A percentile compares a stretch with the other conserved stretches of the same genome.
Conservation (phyloP, 2,329 filamentous ascomycete species). For the Sordariomycetes sp. region DNA sequence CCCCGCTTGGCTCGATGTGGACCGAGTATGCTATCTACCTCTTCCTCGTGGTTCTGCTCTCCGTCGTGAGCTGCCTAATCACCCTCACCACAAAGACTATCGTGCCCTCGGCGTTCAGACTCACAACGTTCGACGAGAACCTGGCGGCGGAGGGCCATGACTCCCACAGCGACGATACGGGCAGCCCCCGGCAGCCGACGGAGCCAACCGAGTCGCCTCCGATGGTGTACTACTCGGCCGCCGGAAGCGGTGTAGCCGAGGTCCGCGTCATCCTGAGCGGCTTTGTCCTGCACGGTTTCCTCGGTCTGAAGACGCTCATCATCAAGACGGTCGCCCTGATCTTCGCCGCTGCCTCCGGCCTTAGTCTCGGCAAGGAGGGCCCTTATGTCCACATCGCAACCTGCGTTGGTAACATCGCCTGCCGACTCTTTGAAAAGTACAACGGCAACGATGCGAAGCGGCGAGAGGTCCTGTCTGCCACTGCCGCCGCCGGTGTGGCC, state of each 20-base stretch:
- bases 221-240: slow-evolving; percentile 92
- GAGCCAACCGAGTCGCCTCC: slow-evolving; percentile 34
- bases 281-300: slow-evolving; percentile 90
- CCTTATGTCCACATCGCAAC: slow-evolving; percentile 97
- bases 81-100: slow-evolving; percentile 88
- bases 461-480: slow-evolving; percentile 84
- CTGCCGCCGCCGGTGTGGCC: slow-evolving; percentile 80
- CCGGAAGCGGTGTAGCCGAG: slow-evolving; percentile 91
- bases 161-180: slow-evolving; percentile 18
- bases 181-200: slow-evolving; percentile 25
- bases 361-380: slow-evolving; percentile 88
- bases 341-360: slow-evolving; percentile 79
- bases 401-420: slow-evolving; percentile 89
- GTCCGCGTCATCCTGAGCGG: slow-evolving; percentile 97
- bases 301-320: slow-evolving; percentile 75
- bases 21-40: slow-evolving; percentile 73
- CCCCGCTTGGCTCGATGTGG: slow-evolving; percentile 36
- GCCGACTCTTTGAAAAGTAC: slow-evolving; percentile 89
- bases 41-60: slow-evolving; percentile 53
- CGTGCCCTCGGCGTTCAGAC: slow-evolving; percentile 74
- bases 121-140: slow-evolving; percentile 87
- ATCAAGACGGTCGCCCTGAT: slow-evolving; percentile 76
- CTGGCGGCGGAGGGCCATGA: slow-evolving; percentile 48
- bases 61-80: slow-evolving; percentile 61
- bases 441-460: slow-evolving; percentile 88